Evolutionary conservation across 2,329 filamentous ascomycete species (phyloP), one percentile per base, ranked within the genome.

Genomic region (Amauroascus verrucosus): DNA sequence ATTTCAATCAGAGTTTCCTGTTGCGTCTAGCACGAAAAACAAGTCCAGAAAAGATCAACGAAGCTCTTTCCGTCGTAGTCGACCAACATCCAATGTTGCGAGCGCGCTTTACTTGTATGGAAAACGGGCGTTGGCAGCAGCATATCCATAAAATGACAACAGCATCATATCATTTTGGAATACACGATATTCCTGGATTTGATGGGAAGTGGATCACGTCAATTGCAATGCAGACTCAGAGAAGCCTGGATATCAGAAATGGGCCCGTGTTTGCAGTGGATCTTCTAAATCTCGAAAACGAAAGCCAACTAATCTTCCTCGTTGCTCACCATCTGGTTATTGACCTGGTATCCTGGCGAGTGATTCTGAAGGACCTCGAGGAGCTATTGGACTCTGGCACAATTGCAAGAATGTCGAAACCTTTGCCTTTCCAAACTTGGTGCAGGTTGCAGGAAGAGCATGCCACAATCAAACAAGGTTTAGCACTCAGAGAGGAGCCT

Each of bases 221-320:
- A 0, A 58, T 59, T 14, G 59, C 70, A 32, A 58, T 61, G 0
- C 55, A 64, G 1, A 69, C 65, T 48, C 68, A 70, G 53, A 58
- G 57, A 3, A 63, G 58, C 26, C 67, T 72, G 44, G 63, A 68
- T 55, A 64, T 62, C 28, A 61, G 68, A 16, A 58, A 63, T 16
- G 68, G 69, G 0, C 68, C 73, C 1, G 58, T 74, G 0, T 61
- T 76, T 33, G 69, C 69, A 0, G 64, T 71, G 2, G 71, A 75
- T 50, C 57, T 75, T 38, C n/a, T 38, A 16, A 11, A 71, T 75
- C 54, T 70, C 2, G 57, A 68, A 32, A 64, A 64, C 1, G 59
- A 61, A 13, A 61, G 64, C 3, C 58, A 57, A 38, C 51, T 69
- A 0, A 22, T 71, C 30, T 70, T 64, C 32, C 33, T 53, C 55